phyloP scores from a whole-genome alignment of 2,329 filamentous ascomycete genomes.

The Madurella mycetomatis region DNA sequence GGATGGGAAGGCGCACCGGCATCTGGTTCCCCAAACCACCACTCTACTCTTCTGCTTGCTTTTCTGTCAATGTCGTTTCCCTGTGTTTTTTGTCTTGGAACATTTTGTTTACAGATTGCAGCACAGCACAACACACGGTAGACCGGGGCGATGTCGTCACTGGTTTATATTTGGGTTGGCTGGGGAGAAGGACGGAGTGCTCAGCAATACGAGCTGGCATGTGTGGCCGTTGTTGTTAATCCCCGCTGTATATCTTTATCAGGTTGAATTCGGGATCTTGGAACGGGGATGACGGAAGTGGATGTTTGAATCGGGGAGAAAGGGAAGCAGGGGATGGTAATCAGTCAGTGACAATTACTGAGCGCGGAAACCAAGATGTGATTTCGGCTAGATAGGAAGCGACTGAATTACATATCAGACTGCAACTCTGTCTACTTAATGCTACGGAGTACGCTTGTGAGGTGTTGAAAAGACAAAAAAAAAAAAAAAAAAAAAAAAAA shows the following conservation, averaged over 20 bases:
- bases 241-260: background rate
- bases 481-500: no score
- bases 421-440: no score
- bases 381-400: no score
- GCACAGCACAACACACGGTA: background rate
- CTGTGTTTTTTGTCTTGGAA: background rate
- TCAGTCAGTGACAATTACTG: background rate
- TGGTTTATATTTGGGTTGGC: background rate
- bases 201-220: no score
- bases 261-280: background rate
- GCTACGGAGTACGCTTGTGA: no score
- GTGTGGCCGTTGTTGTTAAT: background rate
- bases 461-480: no score
- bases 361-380: background rate
- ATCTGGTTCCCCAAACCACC: background rate
- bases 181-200: background rate
- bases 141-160: background rate
- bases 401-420: no score
- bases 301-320: background rate
- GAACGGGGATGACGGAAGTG: background rate
- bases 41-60: background rate
- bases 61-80: background rate
- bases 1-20: no score
- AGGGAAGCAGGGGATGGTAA: background rate
- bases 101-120: background rate